Percentiles rank a stretch among this genome's conserved stretches.
phyloP scores from a whole-genome alignment of 2,329 filamentous ascomycete species.

The Fusarium sp. region DNA sequence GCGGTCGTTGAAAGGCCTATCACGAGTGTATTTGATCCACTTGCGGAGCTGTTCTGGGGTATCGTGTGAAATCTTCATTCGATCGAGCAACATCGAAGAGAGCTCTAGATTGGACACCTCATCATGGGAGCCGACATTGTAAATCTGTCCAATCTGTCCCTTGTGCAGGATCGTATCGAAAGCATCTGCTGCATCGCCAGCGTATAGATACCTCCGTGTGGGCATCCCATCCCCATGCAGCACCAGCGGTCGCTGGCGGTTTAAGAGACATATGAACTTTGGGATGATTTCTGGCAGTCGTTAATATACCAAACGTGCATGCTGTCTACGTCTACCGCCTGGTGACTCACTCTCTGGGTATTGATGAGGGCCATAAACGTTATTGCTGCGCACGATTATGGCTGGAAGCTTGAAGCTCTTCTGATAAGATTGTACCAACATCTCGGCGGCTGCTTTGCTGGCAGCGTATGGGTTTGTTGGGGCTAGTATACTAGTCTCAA shows the following conservation, averaged over 20 bases:
- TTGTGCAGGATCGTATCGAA: constrained; percentile 87
- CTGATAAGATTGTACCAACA: constrained; percentile 87
- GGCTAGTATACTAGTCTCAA: constrained; percentile 78
- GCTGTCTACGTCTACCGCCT: neutral
- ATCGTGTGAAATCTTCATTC: constrained; percentile 68
- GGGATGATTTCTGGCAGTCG: constrained; percentile 78
- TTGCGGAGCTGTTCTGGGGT: constrained; percentile 65
- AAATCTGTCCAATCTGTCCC: constrained; percentile 78
- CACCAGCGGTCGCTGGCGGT: constrained; percentile 73
- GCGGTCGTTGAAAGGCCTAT: constrained; percentile 82
- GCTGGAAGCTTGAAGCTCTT: constrained; percentile 84
- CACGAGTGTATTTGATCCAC: constrained; percentile 80
- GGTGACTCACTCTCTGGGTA: constrained; percentile 78
- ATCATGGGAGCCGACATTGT: constrained; percentile 84
- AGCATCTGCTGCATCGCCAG: constrained; percentile 82
- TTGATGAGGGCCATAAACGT: constrained; percentile 87
- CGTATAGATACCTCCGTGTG: constrained; percentile 81
- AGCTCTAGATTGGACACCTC: constrained; percentile 81
- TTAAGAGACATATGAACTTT: constrained; percentile 80
- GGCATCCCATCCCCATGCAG: constrained; percentile 82
- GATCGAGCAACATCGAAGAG: constrained; percentile 71
- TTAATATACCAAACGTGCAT: constrained; percentile 6
- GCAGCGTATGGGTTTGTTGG: constrained; percentile 87
- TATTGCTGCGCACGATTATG: constrained; percentile 85
- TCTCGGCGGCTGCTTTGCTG: constrained; percentile 84